Evolutionary conservation across 495 filamentous ascomycete species (phyloP).

Genomic region (Penicillium fimorum): DNA sequence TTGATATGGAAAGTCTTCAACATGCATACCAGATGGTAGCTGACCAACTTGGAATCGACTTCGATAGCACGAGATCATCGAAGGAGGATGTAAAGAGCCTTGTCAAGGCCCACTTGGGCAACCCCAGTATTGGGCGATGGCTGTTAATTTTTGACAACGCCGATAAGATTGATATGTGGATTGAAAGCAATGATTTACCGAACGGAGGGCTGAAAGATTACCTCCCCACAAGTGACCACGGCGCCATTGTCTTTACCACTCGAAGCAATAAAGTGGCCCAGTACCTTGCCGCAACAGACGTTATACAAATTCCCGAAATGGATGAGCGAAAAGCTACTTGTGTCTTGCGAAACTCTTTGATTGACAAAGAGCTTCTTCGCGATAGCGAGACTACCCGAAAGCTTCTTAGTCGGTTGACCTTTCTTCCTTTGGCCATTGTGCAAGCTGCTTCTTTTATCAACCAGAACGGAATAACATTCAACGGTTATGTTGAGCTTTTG

Average conservation of each 20-base stretch:
- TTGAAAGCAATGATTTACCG: not conserved
- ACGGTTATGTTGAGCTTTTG: slow-evolving; percentile 45
- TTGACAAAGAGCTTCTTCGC: slow-evolving; percentile 21
- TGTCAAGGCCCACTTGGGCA: slow-evolving; percentile 32
- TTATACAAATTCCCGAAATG: slow-evolving; percentile 30
- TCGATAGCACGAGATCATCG: not conserved
- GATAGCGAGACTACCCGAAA: slow-evolving; percentile 11
- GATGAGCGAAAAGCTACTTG: slow-evolving; percentile 19
- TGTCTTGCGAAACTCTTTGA: slow-evolving; percentile 26
- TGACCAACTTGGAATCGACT: slow-evolving; percentile 13
- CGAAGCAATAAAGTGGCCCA: slow-evolving; percentile 30
- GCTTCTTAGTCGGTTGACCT: slow-evolving; percentile 30
- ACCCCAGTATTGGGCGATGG: slow-evolving; percentile 29
- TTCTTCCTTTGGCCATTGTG: slow-evolving; percentile 41
- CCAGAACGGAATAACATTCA: slow-evolving; percentile 34
- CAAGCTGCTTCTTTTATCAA: slow-evolving; percentile 50
- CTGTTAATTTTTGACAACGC: slow-evolving; percentile 44
- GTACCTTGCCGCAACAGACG: slow-evolving; percentile 14
- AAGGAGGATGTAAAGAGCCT: slow-evolving; percentile 13
- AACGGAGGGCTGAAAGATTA: slow-evolving; percentile 12
- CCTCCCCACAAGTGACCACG: slow-evolving; percentile 29
- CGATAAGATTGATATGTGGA: slow-evolving; percentile 38
- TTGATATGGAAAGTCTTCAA: slow-evolving; percentile 40
- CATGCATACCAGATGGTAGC: slow-evolving; percentile 47
- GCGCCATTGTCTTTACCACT: slow-evolving; percentile 40